Evolutionary conservation across 352 stramenopile species (phyloP).

Genomic region (Phytophthora fragariae): DNA sequence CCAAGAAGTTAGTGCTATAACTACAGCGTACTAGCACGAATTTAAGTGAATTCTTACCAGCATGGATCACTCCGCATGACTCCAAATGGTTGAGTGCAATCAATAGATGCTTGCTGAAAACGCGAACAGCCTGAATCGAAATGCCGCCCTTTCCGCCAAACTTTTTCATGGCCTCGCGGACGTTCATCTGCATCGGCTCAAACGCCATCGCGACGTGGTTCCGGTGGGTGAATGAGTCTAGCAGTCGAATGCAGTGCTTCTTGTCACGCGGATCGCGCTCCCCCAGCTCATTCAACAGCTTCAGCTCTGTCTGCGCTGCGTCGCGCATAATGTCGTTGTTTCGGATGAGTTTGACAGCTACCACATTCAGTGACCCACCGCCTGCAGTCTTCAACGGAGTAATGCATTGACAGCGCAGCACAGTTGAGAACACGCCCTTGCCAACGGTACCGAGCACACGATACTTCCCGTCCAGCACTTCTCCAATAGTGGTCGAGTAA

Average conservation of each 20-base stretch:
- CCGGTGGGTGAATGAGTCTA: constrained; percentile 92
- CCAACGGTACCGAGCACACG: constrained; percentile 94
- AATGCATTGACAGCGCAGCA: constrained; percentile 93
- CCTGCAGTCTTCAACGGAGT: constrained; percentile 40
- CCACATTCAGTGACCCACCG: constrained; percentile 35
- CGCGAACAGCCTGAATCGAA: constrained; percentile 83
- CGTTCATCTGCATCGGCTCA: constrained; percentile 98
- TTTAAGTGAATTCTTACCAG: constrained; percentile 51
- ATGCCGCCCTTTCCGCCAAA: constrained; percentile 88
- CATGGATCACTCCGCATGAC: constrained; percentile 92
- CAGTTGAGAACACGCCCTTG: constrained; percentile 98
- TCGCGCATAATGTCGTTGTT: constrained; percentile 99
- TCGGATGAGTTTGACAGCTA: constrained; percentile 92
- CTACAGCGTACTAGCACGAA: constrained; percentile 2
- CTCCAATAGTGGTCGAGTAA: constrained; percentile 95
- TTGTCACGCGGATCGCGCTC: constrained; percentile 77
- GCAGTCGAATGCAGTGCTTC: constrained; percentile 87
- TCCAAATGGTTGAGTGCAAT: constrained; percentile 84
- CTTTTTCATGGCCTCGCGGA: constrained; percentile 93
- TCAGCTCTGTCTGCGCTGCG: constrained; percentile 90
- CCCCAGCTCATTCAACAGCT: constrained; percentile 79
- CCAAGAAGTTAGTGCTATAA: constrained; percentile 4
- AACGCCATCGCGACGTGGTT: constrained; percentile 98
- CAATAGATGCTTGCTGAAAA: constrained; percentile 86
- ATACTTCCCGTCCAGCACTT: constrained; percentile 93